A percentile compares a stretch with the other conserved stretches of the same genome.
phyloP scores from a whole-genome alignment of 192 early-diverging fungal species.

The Coemansia sp. region DNA sequence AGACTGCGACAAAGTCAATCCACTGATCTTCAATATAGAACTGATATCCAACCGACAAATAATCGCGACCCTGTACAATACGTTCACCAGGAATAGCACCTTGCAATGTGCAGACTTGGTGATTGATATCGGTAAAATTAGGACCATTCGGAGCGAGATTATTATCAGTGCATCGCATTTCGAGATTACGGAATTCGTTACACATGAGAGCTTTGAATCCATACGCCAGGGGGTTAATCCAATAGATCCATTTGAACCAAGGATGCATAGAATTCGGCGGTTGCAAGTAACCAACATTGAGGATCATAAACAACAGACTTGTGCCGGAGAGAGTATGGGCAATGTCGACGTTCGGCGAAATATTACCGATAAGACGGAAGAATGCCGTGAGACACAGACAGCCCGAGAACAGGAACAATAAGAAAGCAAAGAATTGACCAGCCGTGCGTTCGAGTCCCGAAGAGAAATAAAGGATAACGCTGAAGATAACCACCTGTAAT shows the following conservation, averaged over 20 bases:
- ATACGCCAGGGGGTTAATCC: constrained; percentile 70
- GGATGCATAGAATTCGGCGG: constrained; percentile 61
- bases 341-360: constrained; percentile 44
- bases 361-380: constrained; percentile 56
- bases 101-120: constrained; percentile 66
- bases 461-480: constrained; percentile 64
- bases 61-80: constrained; percentile 62
- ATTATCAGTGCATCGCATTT: constrained; percentile 22
- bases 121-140: constrained; percentile 43
- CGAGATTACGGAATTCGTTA: constrained; percentile 65
- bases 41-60: constrained; percentile 56
- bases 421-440: constrained; percentile 67
- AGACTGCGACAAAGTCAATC: constrained; percentile 61
- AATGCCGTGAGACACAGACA: constrained; percentile 61
- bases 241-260: constrained; percentile 67
- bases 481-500: constrained; percentile 58
- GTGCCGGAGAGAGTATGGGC: constrained; percentile 50
- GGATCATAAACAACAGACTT: constrained; percentile 44
- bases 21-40: constrained; percentile 62
- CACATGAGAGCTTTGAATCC: constrained; percentile 63
- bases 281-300: constrained; percentile 58
- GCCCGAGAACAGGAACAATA: constrained; percentile 60
- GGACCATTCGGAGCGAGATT: constrained; percentile 57
- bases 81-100: constrained; percentile 58
- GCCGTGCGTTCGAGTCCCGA: constrained; percentile 59